Percentiles rank a stretch among this genome's conserved stretches.
These are phyloP conservation scores for Bombardia bombarda DNA, from an alignment of 495 filamentous ascomycete genomes.

Conservation along the genomic window DNA sequence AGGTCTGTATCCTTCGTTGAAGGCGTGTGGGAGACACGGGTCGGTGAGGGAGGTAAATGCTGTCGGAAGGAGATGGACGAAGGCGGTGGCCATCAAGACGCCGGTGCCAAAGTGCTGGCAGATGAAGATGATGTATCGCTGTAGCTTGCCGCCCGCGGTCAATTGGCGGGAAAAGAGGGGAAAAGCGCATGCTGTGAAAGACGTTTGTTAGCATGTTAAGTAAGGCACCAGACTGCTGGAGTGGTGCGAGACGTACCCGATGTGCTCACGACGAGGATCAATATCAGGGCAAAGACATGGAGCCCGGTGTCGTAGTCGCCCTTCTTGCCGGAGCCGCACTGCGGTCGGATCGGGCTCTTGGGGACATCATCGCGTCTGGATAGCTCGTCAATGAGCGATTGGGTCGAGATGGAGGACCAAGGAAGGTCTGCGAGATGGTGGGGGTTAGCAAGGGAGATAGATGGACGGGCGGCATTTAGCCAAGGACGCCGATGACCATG, in stretches of 20 bases:
- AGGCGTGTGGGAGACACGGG: slow-evolving; percentile 67
- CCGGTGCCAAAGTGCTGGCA: slow-evolving; percentile 83
- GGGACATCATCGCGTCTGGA: slow-evolving; percentile 27
- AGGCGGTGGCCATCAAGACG: slow-evolving; percentile 81
- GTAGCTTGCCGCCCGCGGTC: slow-evolving; percentile 31
- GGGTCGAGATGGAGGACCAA: slow-evolving; percentile 44
- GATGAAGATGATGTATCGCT: slow-evolving; percentile 54
- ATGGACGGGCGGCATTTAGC: no score
- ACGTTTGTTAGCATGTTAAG: slow-evolving; percentile 3
- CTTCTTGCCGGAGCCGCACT: slow-evolving; percentile 53
- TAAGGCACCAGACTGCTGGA: slow-evolving; percentile 5
- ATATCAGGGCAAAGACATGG: slow-evolving; percentile 70
- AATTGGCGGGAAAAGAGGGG: slow-evolving; percentile 48
- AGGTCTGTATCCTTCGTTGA: slow-evolving; percentile 63
- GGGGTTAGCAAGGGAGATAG: slow-evolving; percentile 3
- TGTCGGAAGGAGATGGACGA: slow-evolving; percentile 77
- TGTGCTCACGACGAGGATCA: slow-evolving; percentile 67
- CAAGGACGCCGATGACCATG: no score
- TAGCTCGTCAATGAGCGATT: slow-evolving; percentile 44
- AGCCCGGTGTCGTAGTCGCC: slow-evolving; percentile 58
- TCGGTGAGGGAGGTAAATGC: slow-evolving; percentile 75
- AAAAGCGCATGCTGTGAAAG: slow-evolving; percentile 51
- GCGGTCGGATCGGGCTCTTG: slow-evolving; percentile 27
- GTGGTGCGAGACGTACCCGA: slow-evolving; percentile 42
- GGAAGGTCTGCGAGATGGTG: slow-evolving; percentile 11